Evolutionary conservation across 495 filamentous ascomycete species (phyloP).

Genomic region (Aspergillus bertholletiae): DNA sequence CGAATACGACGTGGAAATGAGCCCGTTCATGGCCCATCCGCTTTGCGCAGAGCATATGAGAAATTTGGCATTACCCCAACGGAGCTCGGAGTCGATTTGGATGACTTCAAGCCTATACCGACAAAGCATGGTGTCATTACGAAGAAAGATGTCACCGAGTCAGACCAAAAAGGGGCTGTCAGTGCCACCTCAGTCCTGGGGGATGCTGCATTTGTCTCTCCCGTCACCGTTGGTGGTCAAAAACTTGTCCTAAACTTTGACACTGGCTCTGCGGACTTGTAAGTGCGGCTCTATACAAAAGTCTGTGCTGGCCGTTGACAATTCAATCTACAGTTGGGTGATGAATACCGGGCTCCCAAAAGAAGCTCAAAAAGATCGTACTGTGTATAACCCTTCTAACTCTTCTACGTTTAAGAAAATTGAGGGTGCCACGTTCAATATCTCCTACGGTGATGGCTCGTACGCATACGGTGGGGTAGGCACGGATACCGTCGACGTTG

Average conservation of each 20-base stretch:
- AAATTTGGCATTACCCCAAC: conserved; percentile 53
- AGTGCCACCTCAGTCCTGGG: conserved; percentile 56
- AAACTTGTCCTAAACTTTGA: conserved; percentile 75
- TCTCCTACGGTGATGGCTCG: conserved; percentile 73
- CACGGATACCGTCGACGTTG: conserved; percentile 70
- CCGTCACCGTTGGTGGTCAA: conserved; percentile 71
- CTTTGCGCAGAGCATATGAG: conserved; percentile 58
- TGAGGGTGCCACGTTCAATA: conserved; percentile 53
- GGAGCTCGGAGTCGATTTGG: conserved; percentile 25
- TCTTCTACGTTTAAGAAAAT: conserved; percentile 52
- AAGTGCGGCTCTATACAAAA: conserved; percentile 39
- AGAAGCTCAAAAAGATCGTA: conserved; percentile 45
- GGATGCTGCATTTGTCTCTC: conserved; percentile 67
- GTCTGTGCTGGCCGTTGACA: not conserved
- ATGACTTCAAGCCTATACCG: conserved; percentile 34
- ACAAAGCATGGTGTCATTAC: conserved; percentile 16
- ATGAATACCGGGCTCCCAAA: conserved; percentile 62
- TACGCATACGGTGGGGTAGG: conserved; percentile 64
- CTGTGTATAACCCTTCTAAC: conserved; percentile 57
- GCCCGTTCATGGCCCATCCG: conserved; percentile 51
- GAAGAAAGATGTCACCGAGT: conserved; percentile 16
- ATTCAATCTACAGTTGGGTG: conserved; percentile 57
- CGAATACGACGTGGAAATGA: conserved; percentile 51
- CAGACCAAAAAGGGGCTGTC: conserved; percentile 52
- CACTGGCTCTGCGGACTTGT: conserved; percentile 79